A percentile compares a stretch with the other conserved stretches of the same genome.
phyloP scores from a whole-genome alignment of 2,329 filamentous ascomycete species.

The Ascosphaera pollenicola region DNA sequence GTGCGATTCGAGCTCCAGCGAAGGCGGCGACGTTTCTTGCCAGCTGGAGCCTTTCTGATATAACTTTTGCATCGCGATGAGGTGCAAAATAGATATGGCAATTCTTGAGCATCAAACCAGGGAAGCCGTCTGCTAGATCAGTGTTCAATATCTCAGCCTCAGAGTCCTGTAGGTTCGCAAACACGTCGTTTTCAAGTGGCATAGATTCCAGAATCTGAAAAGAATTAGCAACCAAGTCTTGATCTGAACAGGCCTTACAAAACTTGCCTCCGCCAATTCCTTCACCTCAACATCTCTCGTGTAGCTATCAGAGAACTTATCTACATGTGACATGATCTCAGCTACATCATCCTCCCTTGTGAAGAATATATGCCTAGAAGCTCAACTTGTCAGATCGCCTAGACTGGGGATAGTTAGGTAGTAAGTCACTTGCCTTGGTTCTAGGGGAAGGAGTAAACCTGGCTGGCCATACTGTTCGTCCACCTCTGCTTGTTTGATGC shows the following conservation, averaged over 20 bases:
- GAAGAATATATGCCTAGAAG: constrained; percentile 45
- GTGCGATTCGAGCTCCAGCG: constrained; percentile 38
- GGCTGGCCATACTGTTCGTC: constrained; percentile 26
- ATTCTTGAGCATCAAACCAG: constrained; percentile 28
- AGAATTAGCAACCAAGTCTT: neutral
- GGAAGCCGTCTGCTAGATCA: constrained; percentile 6
- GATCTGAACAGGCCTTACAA: neutral
- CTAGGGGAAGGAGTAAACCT: constrained; percentile 41
- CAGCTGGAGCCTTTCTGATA: constrained; percentile 16
- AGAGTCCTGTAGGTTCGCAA: constrained; percentile 7
- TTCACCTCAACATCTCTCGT: constrained; percentile 41
- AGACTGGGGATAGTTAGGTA: neutral
- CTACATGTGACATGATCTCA: constrained; percentile 39
- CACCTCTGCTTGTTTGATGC: constrained; percentile 36
- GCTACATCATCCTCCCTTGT: constrained; percentile 33
- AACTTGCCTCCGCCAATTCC: constrained; percentile 32
- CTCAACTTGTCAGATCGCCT: constrained; percentile 11
- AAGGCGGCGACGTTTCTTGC: constrained; percentile 42
- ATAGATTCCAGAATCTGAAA: constrained; percentile 21
- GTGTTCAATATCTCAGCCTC: neutral
- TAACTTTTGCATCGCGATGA: neutral
- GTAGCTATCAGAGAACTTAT: constrained; percentile 68
- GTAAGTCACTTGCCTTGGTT: constrained; percentile 22
- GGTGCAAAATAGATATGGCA: constrained; percentile 22
- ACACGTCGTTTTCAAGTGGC: constrained; percentile 6